Evolutionary conservation across 2,329 filamentous ascomycete species (phyloP).

Genomic region (Aspergillus neoniger): DNA sequence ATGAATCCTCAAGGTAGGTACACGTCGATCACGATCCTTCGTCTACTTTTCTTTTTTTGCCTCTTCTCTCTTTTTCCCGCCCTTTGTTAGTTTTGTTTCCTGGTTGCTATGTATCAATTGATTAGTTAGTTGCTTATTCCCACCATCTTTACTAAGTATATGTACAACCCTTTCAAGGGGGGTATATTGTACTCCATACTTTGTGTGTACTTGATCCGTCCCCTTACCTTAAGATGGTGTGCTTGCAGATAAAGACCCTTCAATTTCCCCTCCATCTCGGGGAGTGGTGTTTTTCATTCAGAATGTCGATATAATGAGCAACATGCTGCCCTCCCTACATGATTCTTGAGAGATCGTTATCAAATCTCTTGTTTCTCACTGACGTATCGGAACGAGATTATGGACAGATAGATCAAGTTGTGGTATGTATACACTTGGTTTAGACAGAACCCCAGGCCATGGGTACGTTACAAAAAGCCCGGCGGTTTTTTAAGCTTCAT

Average conservation of each 20-base stretch:
- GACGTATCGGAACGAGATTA: background rate
- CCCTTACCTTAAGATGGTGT: slow-evolving; percentile 3
- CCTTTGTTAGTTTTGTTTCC: background rate
- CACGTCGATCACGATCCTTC: background rate
- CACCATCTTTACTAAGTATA: background rate
- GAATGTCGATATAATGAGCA: background rate
- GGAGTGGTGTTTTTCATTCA: background rate
- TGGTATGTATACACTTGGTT: background rate
- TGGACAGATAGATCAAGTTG: background rate
- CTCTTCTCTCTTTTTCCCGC: background rate
- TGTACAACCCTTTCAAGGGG: background rate
- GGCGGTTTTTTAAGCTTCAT: background rate
- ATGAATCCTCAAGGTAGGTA: slow-evolving; percentile 1
- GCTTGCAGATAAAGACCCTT: background rate
- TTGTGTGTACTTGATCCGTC: background rate
- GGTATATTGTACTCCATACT: background rate
- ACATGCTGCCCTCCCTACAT: background rate
- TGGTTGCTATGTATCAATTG: background rate
- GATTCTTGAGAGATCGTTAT: background rate
- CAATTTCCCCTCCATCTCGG: background rate
- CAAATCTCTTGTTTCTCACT: background rate
- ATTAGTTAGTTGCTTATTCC: background rate
- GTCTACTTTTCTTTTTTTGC: background rate
- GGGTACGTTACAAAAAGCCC: background rate
- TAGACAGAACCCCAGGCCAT: background rate